Base-by-base conservation (phyloP, 2,329 filamentous ascomycete genomes). In the Rhynchosporium secalis region DNA sequence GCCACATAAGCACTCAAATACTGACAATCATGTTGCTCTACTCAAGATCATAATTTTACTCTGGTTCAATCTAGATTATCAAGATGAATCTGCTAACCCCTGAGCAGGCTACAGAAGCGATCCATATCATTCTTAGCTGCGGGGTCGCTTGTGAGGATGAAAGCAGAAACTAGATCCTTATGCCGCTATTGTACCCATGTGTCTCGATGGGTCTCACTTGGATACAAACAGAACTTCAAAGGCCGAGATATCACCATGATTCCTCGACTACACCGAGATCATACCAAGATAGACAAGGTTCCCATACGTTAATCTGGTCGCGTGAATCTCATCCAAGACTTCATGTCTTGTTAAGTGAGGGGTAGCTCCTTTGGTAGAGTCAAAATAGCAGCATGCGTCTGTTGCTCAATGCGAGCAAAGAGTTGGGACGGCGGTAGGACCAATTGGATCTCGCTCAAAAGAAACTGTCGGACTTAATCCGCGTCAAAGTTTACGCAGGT, bases 231-330 rank as follows among this genome's bases (percentile, higher is more conserved):
- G 31, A 41, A 41, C 10, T 49, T 38, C 45, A 58, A 60, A 64
- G 62, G 52, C 62, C 66, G 65, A 58, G 48, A 58, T 67, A 67
- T 67, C 58, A 48, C 66, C 66, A 62, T 40, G 36, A 54, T 28
- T 48, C 41, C 56, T 48, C 56, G 43, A 48, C 56, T 38, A 15
- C n/a, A 28, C 55, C n/a, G 38, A 43, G 43, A 40, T 48, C 8
- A 20, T 1, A n/a, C 29, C 4, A 41, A n/a, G 45, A 49, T 48
- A 12, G 43, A 38, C 56, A 48, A 29, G 56, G 45, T 43, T 51
- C 49, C 60, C 48, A 45, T 55, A 56, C 60, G 38, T 65, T 55
- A 64, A 62, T 65, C 58, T 26, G 54, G 36, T 29, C 52, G 49
- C 58, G 29, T 63, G 41, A 33, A 58, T 52, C 48, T 56, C 54